phyloP scores from a whole-genome alignment of 202 grass and related monocot species.

The Bolboschoenoplectus hybrid region DNA sequence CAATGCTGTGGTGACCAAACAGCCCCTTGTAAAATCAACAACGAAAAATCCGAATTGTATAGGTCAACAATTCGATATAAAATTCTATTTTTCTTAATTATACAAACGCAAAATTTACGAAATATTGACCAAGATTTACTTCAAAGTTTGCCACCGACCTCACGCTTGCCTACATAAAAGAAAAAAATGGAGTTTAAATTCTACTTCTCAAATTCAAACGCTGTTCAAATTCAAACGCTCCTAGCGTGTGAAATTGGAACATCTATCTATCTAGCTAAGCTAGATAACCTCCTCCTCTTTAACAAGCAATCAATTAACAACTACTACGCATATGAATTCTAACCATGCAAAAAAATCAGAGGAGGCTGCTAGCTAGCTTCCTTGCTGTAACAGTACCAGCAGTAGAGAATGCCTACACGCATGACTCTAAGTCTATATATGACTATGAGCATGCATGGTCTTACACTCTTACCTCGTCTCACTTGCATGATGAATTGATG shows the following conservation, averaged over 20 bases:
- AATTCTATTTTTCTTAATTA: background rate
- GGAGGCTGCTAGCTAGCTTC: background rate
- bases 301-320: no score
- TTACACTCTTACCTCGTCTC: slow-evolving; percentile 13
- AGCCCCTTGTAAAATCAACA: no score
- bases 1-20: no score
- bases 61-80: background rate
- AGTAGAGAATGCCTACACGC: slow-evolving; percentile 41
- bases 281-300: background rate
- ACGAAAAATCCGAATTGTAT: background rate
- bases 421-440: background rate
- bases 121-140: no score
- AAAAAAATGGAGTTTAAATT: no score
- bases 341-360: background rate
- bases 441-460: no score
- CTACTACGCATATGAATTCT: background rate
- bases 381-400: slow-evolving; percentile 18
- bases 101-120: no score
- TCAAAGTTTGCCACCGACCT: no score
- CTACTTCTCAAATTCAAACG: background rate
- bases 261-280: background rate
- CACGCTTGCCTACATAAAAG: no score
- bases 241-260: slow-evolving; percentile 33
- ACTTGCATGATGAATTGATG: background rate
- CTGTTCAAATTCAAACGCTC: background rate